phyloP scores from a whole-genome alignment of 2,329 filamentous ascomycete genomes.

The Fusarium anthophilum region DNA sequence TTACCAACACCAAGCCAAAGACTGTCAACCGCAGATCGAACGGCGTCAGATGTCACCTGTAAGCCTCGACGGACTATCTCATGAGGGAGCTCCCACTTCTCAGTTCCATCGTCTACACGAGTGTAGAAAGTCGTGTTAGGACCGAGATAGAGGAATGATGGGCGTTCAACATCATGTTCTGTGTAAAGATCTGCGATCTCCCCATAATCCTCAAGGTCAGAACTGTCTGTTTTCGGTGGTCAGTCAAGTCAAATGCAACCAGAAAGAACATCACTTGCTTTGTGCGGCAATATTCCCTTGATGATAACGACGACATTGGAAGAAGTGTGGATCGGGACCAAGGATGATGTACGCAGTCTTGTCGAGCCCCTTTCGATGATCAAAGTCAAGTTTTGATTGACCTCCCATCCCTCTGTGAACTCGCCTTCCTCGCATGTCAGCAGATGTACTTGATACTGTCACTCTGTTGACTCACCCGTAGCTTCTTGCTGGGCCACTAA shows the following conservation, averaged over 20 bases:
- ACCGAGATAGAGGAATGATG: slow-evolving; percentile 33
- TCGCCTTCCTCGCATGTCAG: not conserved
- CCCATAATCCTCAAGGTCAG: slow-evolving; percentile 32
- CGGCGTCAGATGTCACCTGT: slow-evolving; percentile 4
- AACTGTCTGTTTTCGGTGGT: slow-evolving; percentile 6
- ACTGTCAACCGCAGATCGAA: slow-evolving; percentile 8
- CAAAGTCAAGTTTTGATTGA: not conserved
- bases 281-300: slow-evolving; percentile 19
- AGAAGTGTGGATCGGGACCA: slow-evolving; percentile 28
- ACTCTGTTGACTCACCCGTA: slow-evolving; percentile 20
- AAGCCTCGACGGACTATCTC: slow-evolving; percentile 1
- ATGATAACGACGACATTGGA: slow-evolving; percentile 31
- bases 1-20: slow-evolving; percentile 36
- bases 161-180: slow-evolving; percentile 35
- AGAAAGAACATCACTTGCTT: slow-evolving; percentile 7
- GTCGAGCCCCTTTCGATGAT: slow-evolving; percentile 8
- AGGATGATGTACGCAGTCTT: slow-evolving; percentile 33
- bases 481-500: slow-evolving; percentile 30
- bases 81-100: slow-evolving; percentile 29
- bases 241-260: not conserved
- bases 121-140: slow-evolving; percentile 29
- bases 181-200: slow-evolving; percentile 24
- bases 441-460: not conserved
- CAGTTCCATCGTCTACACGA: slow-evolving; percentile 18
- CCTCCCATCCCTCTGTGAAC: not conserved